These are phyloP conservation scores for Cryptomeria japonica DNA, from an alignment of 75 land plant genomes.

Conservation along the genomic window DNA sequence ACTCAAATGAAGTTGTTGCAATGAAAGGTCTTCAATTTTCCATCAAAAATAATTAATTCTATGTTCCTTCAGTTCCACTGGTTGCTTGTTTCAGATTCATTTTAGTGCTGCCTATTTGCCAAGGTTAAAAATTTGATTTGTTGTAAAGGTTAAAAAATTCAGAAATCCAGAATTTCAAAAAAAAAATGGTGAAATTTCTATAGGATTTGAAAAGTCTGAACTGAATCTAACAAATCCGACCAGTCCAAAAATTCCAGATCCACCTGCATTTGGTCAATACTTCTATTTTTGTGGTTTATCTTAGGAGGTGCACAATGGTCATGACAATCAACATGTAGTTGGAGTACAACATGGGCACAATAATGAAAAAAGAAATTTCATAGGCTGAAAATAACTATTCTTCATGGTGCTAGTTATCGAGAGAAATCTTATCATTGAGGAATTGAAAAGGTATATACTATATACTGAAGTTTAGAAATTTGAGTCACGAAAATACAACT, in stretches of 20 bases:
- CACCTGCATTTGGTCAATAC: too few relatives aligned
- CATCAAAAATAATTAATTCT: too few relatives aligned
- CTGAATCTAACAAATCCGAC: too few relatives aligned
- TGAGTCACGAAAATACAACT: too few relatives aligned
- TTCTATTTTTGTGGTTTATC: background rate
- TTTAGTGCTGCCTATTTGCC: background rate
- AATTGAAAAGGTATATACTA: background rate
- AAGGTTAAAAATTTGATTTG: too few relatives aligned
- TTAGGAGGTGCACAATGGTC: background rate
- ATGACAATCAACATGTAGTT: background rate
- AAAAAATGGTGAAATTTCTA: too few relatives aligned
- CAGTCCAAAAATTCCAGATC: too few relatives aligned
- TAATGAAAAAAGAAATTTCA: background rate
- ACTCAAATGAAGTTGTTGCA: too few relatives aligned
- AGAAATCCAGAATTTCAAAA: too few relatives aligned
- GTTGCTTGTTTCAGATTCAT: background rate
- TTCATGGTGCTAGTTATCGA: background rate
- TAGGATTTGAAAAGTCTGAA: too few relatives aligned
- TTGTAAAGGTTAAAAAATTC: too few relatives aligned
- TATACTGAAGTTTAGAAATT: background rate
- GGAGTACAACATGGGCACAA: background rate
- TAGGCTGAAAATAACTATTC: background rate
- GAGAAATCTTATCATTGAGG: background rate
- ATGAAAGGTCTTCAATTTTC: too few relatives aligned
- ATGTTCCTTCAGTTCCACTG: background rate